A percentile compares a stretch with the other conserved stretches of the same genome.
Evolutionary conservation across 1,284 basidiomycete genomes (phyloP).

Genomic region (Anthracocystis setariae): DNA sequence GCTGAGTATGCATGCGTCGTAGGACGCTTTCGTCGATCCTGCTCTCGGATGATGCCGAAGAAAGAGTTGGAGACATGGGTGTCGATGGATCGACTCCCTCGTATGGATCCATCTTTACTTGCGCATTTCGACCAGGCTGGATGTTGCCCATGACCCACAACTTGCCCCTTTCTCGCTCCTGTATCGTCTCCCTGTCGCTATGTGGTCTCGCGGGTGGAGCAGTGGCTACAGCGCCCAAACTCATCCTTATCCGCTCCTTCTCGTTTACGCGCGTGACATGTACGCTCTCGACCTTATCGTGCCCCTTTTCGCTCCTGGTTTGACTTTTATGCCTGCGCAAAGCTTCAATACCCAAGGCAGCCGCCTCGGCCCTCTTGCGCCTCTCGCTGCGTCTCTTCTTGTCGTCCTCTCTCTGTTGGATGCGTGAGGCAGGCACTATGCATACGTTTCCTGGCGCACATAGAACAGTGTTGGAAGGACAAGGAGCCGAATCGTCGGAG

Average conservation of each 20-base stretch:
- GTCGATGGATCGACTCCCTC: neutral
- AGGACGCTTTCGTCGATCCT: constrained; percentile 13
- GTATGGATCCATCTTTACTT: neutral
- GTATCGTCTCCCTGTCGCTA: constrained; percentile 28
- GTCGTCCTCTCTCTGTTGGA: constrained; percentile 17
- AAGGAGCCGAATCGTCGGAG: neutral
- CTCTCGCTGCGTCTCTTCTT: constrained; percentile 37
- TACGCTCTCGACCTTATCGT: neutral
- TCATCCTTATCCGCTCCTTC: constrained; percentile 2
- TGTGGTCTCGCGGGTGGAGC: constrained; percentile 11
- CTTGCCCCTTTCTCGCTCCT: constrained; percentile 27
- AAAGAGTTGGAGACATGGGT: neutral
- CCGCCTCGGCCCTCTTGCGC: constrained; percentile 34
- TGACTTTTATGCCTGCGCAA: constrained; percentile 3
- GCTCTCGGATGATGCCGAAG: constrained; percentile 2
- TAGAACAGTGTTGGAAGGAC: neutral
- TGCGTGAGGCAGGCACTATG: constrained; percentile 20
- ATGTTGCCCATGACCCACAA: constrained; percentile 47
- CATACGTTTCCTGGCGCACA: constrained; percentile 41
- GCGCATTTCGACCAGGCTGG: neutral
- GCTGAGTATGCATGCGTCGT: constrained; percentile 10
- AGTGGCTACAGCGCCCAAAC: constrained; percentile 13
- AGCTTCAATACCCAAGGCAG: constrained; percentile 21
- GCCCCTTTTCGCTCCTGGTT: neutral
- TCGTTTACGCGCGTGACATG: constrained; percentile 8